Conservation (phyloP, 2,329 filamentous ascomycete species). For the Dothistroma pini region DNA sequence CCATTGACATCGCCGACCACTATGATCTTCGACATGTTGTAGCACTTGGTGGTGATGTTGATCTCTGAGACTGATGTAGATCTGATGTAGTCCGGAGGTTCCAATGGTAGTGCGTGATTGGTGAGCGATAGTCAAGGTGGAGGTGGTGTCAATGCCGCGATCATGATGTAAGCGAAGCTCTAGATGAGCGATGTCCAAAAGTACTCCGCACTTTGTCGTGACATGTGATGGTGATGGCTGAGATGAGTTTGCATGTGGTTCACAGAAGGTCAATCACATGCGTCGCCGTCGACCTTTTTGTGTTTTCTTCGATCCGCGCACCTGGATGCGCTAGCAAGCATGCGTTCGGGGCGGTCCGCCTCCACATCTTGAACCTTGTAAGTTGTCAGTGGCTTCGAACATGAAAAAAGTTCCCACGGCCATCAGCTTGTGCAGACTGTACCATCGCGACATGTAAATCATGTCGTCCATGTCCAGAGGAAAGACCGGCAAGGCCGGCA, state of each 20-base stretch:
- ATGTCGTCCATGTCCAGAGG: slow-evolving; percentile 46
- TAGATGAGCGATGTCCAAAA: background rate
- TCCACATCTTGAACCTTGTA: background rate
- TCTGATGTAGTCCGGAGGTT: background rate
- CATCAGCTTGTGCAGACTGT: background rate
- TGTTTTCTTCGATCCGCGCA: background rate
- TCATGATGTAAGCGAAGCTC: slow-evolving; percentile 2
- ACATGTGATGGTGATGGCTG: background rate
- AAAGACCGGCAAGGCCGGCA: slow-evolving; percentile 28
- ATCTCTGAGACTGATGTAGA: background rate
- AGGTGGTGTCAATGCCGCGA: background rate
- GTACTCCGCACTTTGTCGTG: background rate
- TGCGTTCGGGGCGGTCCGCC: slow-evolving; percentile 9
- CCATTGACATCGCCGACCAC: slow-evolving; percentile 83
- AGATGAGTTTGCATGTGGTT: background rate
- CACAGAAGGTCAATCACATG: background rate
- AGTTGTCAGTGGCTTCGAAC: background rate
- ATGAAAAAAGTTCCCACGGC: background rate
- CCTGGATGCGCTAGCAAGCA: background rate
- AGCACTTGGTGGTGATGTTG: background rate
- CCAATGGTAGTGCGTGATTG: background rate
- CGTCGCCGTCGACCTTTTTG: background rate
- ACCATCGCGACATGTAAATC: slow-evolving; percentile 20
- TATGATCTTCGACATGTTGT: slow-evolving; percentile 50
- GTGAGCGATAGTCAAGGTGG: background rate